Evolutionary conservation across 2,329 filamentous ascomycete species (phyloP), one percentile per base, ranked within the genome.

Genomic region (Botryotinia globosa): DNA sequence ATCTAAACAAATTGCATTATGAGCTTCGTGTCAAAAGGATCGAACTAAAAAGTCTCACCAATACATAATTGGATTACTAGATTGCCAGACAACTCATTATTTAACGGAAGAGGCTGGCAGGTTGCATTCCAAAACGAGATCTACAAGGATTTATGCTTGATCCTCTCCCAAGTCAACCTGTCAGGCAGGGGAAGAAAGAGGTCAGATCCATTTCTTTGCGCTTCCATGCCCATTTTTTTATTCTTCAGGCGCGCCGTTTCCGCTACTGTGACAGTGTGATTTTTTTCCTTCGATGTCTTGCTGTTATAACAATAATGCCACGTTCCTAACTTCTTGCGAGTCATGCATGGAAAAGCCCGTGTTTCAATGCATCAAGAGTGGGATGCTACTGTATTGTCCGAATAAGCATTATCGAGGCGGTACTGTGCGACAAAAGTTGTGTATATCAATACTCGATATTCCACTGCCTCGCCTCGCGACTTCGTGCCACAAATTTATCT

Each of bases 261-360:
- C 70, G 70, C 70, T 68, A 37, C 29, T 29, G 48, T 66, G 48
- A 39, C 54, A 29, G 51, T 56, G 51, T 18, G 51, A 29, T 29
- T 29, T 51, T n/a, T n/a, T 56, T 22, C 58, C 34, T 56, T 29
- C 42, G 10, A 20, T 29, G 62, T 61, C 70, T 72, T 59, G 70
- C 70, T 72, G 70, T 72, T 72, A 67, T 72, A 72, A 72, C 64
- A 48, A 65, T 18, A 34, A 65, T 68, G 63, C 62, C 61, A 72
- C 63, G 70, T 67, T 68, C 48, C 48, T 56, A 56, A 10, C 10
- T 56, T 68, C 51, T 72, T 67, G 51, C 70, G 70, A 72, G 70
- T 72, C 70, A 72, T 72, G 62, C 70, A 48, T 72, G 32, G 61
- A 45, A 68, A 58, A 34, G 63, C 45, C 70, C 39, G 70, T 68